A percentile compares a stretch with the other conserved stretches of the same genome.
Conservation (phyloP, 306 rosid species). For the Argentina anserina region DNA sequence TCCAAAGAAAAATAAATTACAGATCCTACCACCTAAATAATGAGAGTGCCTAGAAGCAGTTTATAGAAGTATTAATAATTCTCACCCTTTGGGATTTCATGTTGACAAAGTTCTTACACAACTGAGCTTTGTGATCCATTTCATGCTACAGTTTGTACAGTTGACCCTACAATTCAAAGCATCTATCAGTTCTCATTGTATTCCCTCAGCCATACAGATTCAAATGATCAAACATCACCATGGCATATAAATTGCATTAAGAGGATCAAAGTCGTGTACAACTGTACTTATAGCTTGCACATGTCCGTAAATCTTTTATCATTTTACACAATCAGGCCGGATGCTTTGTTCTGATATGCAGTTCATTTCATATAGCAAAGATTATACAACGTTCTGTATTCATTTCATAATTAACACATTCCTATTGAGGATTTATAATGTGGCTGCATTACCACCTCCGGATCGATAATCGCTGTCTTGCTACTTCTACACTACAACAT, state of each 20-base stretch:
- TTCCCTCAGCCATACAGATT: neutral
- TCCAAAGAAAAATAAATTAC: neutral
- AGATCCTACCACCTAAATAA: neutral
- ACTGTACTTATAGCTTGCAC: neutral
- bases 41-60: neutral
- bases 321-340: neutral
- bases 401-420: neutral
- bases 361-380: neutral
- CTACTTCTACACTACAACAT: neutral
- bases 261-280: neutral
- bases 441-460: neutral
- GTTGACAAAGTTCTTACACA: constrained; percentile 51
- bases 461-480: neutral
- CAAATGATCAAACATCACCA: neutral
- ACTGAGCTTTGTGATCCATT: constrained; percentile 57
- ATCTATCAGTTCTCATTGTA: constrained; percentile 18
- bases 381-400: neutral
- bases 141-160: constrained; percentile 32
- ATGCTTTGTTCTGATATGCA: neutral
- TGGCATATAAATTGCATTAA: neutral
- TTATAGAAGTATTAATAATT: neutral
- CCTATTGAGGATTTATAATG: neutral
- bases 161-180: constrained; percentile 40
- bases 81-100: constrained; percentile 73
- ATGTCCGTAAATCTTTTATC: neutral